These are phyloP conservation scores for Candida loeiensis DNA, from an alignment of 805 yeast species.

Conservation along the genomic window DNA sequence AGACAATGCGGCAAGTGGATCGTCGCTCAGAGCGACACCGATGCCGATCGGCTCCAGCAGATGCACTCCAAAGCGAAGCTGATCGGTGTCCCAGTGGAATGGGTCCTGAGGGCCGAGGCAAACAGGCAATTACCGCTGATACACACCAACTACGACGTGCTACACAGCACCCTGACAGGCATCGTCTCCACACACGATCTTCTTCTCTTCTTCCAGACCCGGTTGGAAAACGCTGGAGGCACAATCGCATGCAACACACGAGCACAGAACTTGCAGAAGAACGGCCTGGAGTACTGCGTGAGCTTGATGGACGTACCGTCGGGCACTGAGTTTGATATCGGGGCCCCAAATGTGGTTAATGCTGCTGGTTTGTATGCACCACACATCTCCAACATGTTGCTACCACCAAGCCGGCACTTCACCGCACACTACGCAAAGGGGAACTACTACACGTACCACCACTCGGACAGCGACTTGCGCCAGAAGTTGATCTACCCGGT, in stretches of 20 bases:
- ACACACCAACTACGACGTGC: slow-evolving; percentile 54
- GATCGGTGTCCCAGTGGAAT: slow-evolving; percentile 56
- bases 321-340: slow-evolving; percentile 37
- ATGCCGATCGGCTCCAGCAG: slow-evolving; percentile 54
- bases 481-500: slow-evolving; percentile 63
- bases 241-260: slow-evolving; percentile 61
- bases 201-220: slow-evolving; percentile 54
- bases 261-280: slow-evolving; percentile 37
- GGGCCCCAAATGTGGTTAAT: slow-evolving; percentile 61
- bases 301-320: slow-evolving; percentile 26
- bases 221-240: slow-evolving; percentile 56
- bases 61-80: slow-evolving; percentile 48
- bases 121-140: slow-evolving; percentile 61
- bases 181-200: slow-evolving; percentile 79
- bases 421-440: slow-evolving; percentile 78
- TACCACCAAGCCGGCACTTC: slow-evolving; percentile 59
- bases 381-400: slow-evolving; percentile 60
- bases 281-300: slow-evolving; percentile 20
- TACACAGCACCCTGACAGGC: slow-evolving; percentile 80
- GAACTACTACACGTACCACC: slow-evolving; percentile 62
- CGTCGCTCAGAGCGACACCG: slow-evolving; percentile 72
- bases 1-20: slow-evolving; percentile 78
- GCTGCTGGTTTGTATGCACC: slow-evolving; percentile 81
- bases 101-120: slow-evolving; percentile 47
- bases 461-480: slow-evolving; percentile 38